Percentiles rank a stretch among this genome's conserved stretches.
These are phyloP conservation scores for Lasiosphaeria hispida DNA, from an alignment of 495 filamentous ascomycete species.

Conservation along the genomic window DNA sequence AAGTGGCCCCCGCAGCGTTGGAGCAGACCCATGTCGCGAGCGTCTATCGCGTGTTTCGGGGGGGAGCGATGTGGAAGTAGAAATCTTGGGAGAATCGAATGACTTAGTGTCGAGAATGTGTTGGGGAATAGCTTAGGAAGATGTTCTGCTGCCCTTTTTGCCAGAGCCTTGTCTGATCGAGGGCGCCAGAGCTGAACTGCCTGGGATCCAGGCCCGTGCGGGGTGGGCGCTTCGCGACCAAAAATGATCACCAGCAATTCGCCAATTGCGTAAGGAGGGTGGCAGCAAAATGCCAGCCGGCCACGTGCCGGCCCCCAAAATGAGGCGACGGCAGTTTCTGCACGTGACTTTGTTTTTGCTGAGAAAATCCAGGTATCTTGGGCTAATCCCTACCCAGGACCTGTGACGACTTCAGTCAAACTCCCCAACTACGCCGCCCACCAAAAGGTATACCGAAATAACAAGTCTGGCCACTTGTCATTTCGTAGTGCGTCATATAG, in stretches of 20 bases:
- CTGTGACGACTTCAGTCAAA: too few relatives aligned
- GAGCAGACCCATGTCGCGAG: constrained; percentile 2
- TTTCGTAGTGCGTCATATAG: too few relatives aligned
- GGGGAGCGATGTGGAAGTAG: background rate
- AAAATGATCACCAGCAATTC: background rate
- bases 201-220: background rate
- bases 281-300: background rate
- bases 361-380: too few relatives aligned
- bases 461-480: too few relatives aligned
- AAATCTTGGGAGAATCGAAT: background rate
- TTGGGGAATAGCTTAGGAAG: background rate
- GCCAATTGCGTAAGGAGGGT: background rate
- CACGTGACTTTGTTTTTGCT: too few relatives aligned
- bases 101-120: background rate
- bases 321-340: too few relatives aligned
- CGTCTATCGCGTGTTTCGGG: background rate
- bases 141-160: background rate
- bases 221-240: background rate
- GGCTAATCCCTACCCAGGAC: too few relatives aligned
- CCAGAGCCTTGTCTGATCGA: constrained; percentile 8
- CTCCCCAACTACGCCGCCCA: too few relatives aligned
- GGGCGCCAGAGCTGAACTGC: background rate
- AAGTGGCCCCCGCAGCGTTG: background rate
- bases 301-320: too few relatives aligned
- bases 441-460: too few relatives aligned